Conservation (phyloP, 148 eudicot species). For the Drosera capensis region DNA sequence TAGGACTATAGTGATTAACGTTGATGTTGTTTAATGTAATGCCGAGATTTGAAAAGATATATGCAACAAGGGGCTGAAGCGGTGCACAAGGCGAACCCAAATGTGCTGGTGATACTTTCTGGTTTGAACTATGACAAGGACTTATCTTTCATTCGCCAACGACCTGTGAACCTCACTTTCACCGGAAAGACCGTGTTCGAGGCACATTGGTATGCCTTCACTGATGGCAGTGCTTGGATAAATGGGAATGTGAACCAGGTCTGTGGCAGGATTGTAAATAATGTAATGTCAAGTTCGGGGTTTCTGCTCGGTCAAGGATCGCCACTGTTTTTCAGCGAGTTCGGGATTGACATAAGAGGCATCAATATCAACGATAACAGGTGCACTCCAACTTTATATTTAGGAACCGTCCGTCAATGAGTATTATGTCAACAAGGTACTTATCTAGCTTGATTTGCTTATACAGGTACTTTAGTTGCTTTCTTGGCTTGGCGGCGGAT, state of each 20-base stretch:
- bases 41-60: slow-evolving; percentile 23
- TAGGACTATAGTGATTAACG: background rate
- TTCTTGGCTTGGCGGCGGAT: slow-evolving; percentile 60
- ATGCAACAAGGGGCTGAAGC: slow-evolving; percentile 90
- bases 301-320: slow-evolving; percentile 48
- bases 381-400: too few species aligned
- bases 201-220: slow-evolving; percentile 67
- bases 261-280: slow-evolving; percentile 26
- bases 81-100: slow-evolving; percentile 70
- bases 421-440: too few species aligned
- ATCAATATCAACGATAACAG: slow-evolving; percentile 55
- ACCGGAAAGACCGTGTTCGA: slow-evolving; percentile 48
- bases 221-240: slow-evolving; percentile 44
- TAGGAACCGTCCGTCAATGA: too few species aligned
- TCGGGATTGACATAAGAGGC: slow-evolving; percentile 64
- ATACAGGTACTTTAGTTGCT: slow-evolving; percentile 39
- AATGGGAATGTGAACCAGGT: slow-evolving; percentile 55
- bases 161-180: slow-evolving; percentile 32
- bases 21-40: background rate
- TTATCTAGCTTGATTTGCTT: too few species aligned
- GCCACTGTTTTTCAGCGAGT: slow-evolving; percentile 84
- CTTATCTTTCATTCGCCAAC: slow-evolving; percentile 37
- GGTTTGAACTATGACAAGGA: slow-evolving; percentile 62
- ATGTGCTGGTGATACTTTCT: slow-evolving; percentile 58
- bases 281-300: slow-evolving; percentile 24